phyloP scores from a whole-genome alignment of 2,329 filamentous ascomycete genomes.

The Ustulina deusta region DNA sequence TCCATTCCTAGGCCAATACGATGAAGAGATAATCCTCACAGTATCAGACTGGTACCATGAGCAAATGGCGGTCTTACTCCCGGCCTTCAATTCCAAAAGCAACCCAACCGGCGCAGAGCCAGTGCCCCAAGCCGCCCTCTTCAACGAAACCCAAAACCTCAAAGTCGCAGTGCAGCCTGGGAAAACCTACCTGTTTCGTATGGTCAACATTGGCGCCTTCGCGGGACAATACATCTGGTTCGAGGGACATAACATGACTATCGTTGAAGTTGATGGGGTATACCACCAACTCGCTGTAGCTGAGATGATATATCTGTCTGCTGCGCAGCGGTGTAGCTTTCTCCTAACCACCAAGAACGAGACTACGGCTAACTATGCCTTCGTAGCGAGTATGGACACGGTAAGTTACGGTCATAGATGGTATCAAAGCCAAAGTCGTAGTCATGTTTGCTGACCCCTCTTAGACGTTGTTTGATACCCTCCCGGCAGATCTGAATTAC shows the following conservation, averaged over 20 bases:
- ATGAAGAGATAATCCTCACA: slow-evolving; percentile 73
- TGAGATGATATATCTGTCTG: slow-evolving; percentile 72
- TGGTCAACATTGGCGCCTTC: slow-evolving; percentile 81
- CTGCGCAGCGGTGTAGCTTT: slow-evolving; percentile 75
- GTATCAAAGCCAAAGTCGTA: background rate
- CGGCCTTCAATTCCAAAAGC: slow-evolving; percentile 62
- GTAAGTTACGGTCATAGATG: slow-evolving; percentile 53
- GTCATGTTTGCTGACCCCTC: slow-evolving; percentile 41
- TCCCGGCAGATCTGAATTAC: slow-evolving; percentile 76
- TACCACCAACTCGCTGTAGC: slow-evolving; percentile 72
- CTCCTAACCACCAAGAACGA: slow-evolving; percentile 73
- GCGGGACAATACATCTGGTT: slow-evolving; percentile 75
- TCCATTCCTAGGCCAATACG: slow-evolving; percentile 68
- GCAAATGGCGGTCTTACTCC: slow-evolving; percentile 61
- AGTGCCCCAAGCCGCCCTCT: slow-evolving; percentile 74
- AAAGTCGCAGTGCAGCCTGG: slow-evolving; percentile 71
- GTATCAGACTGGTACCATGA: slow-evolving; percentile 80
- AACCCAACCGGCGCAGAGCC: slow-evolving; percentile 72
- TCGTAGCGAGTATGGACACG: slow-evolving; percentile 77
- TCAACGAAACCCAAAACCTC: slow-evolving; percentile 76
- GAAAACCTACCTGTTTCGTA: slow-evolving; percentile 78
- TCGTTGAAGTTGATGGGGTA: slow-evolving; percentile 80
- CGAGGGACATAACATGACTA: slow-evolving; percentile 73
- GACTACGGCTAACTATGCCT: slow-evolving; percentile 72
- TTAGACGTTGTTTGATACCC: slow-evolving; percentile 73